These are phyloP conservation scores for Metschnikowia dekortorum DNA, from an alignment of 805 yeast genomes.

Conservation along the genomic window DNA sequence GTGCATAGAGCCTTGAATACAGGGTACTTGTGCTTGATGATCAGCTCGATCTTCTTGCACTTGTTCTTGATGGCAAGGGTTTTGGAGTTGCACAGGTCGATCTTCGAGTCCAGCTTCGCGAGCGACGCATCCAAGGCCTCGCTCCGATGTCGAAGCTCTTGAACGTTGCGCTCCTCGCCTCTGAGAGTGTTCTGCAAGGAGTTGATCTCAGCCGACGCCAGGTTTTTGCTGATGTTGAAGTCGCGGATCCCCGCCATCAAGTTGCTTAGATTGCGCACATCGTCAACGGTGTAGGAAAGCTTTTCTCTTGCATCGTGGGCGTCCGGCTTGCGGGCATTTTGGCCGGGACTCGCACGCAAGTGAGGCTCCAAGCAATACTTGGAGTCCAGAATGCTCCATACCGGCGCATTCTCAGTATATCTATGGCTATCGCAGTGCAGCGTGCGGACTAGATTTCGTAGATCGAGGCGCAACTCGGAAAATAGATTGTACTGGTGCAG, in stretches of 20 bases:
- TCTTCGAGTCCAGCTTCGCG: conserved; percentile 18
- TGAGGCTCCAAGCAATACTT: conserved; percentile 8
- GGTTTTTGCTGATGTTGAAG: conserved; percentile 22
- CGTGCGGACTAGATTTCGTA: conserved; percentile 6
- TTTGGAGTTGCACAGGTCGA: conserved; percentile 22
- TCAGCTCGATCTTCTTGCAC: conserved; percentile 17
- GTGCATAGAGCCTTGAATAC: conserved; percentile 14
- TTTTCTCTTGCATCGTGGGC: neutral
- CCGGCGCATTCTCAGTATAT: conserved; percentile 8
- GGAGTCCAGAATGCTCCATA: conserved; percentile 11
- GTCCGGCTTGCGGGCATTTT: neutral
- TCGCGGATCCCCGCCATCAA: conserved; percentile 21
- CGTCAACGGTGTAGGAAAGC: conserved; percentile 14
- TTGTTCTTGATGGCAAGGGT: conserved; percentile 21
- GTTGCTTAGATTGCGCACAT: conserved; percentile 12
- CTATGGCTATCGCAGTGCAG: neutral
- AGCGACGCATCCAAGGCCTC: neutral
- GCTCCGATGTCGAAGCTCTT: neutral
- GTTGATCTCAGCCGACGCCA: conserved; percentile 20
- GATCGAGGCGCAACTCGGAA: conserved; percentile 7
- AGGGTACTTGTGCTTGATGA: conserved; percentile 16
- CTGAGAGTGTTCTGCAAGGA: neutral
- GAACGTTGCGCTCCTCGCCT: neutral
- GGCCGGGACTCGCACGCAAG: neutral
- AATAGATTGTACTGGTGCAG: neutral